These are phyloP conservation scores for Phlebiopsis flavidoalba DNA, from an alignment of 768 basidiomycete species.

Conservation along the genomic window DNA sequence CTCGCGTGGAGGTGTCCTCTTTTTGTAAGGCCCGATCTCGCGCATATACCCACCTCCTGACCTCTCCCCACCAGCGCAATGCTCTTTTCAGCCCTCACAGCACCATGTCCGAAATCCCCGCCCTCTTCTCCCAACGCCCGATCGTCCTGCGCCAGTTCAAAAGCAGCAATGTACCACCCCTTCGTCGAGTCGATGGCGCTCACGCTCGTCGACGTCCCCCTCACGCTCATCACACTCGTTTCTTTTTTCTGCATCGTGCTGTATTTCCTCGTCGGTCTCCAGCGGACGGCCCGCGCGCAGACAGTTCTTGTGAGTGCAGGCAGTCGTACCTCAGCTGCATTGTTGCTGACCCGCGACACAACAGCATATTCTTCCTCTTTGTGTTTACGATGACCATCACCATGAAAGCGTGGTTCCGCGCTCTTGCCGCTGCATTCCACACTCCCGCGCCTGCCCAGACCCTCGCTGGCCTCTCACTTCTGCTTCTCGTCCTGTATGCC, in stretches of 20 bases:
- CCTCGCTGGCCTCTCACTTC: slow-evolving; percentile 44
- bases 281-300: slow-evolving; percentile 43
- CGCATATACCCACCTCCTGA: neutral
- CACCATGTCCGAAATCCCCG: slow-evolving; percentile 63
- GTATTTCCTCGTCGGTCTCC: slow-evolving; percentile 60
- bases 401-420: slow-evolving; percentile 76
- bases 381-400: slow-evolving; percentile 52
- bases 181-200: slow-evolving; percentile 50
- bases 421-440: slow-evolving; percentile 54
- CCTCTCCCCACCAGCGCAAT: slow-evolving; percentile 35
- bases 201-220: slow-evolving; percentile 58
- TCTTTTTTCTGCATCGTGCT: slow-evolving; percentile 41
- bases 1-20: slow-evolving; percentile 74
- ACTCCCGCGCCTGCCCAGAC: slow-evolving; percentile 60
- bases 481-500: slow-evolving; percentile 52
- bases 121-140: slow-evolving; percentile 50
- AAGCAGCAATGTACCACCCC: slow-evolving; percentile 60
- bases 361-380: slow-evolving; percentile 55
- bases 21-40: slow-evolving; percentile 46
- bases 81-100: slow-evolving; percentile 51
- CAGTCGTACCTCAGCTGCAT: neutral
- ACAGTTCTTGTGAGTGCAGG: slow-evolving; percentile 60
- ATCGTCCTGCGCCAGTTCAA: slow-evolving; percentile 53
- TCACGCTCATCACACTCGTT: slow-evolving; percentile 41
- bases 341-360: slow-evolving; percentile 17